phyloP scores from a whole-genome alignment of 371 early-diverging fungal species.

The Ordospora colligata region DNA sequence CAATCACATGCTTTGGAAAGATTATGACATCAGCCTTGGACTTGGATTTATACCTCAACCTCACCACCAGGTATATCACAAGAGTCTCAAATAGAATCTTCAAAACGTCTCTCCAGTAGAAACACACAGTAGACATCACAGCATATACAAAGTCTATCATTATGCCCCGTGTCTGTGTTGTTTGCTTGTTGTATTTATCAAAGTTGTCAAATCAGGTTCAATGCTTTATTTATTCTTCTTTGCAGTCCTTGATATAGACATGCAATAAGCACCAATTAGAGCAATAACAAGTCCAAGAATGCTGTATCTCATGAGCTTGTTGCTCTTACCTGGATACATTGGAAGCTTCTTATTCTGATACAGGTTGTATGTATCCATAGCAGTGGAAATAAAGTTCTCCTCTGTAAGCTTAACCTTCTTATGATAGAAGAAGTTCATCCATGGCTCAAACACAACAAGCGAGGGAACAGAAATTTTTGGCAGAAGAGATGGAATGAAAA shows the following conservation, averaged over 20 bases:
- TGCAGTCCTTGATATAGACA: background rate
- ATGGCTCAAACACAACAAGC: constrained; percentile 60
- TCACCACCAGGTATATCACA: constrained; percentile 17
- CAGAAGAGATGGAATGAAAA: constrained; percentile 57
- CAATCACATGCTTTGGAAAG: background rate
- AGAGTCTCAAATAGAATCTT: constrained; percentile 16
- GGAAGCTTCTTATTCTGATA: constrained; percentile 27
- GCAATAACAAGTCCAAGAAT: background rate
- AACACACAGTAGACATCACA: background rate
- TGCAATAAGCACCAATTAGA: background rate
- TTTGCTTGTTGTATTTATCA: background rate
- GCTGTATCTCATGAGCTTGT: background rate
- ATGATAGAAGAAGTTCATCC: constrained; percentile 52
- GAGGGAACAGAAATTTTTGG: constrained; percentile 42
- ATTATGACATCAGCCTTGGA: background rate
- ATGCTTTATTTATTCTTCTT: constrained; percentile 7
- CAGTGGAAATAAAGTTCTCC: constrained; percentile 36
- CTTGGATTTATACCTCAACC: constrained; percentile 9
- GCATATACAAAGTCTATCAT: background rate
- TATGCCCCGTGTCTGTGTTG: no score
- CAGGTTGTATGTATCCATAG: constrained; percentile 9
- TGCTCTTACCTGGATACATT: constrained; percentile 30
- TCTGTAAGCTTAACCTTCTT: constrained; percentile 19
- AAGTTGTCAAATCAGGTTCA: background rate
- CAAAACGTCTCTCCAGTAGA: constrained; percentile 13